Evolutionary conservation across 1,284 basidiomycete genomes (phyloP), one percentile per base, ranked within the genome.

Genomic region (Hymenochaete sp.): DNA sequence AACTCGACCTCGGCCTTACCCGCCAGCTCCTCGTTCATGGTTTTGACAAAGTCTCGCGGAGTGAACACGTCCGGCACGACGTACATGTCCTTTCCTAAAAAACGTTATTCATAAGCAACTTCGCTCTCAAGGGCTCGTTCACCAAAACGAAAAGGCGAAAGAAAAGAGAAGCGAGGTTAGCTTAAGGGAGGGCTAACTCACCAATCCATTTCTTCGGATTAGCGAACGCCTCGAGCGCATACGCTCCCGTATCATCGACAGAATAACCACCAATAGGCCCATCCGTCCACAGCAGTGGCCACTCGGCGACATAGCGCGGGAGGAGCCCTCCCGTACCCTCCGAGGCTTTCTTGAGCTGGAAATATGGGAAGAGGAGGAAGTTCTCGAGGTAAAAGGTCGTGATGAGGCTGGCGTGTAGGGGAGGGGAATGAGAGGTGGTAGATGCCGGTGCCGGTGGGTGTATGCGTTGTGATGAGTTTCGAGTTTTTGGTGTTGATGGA

Each of bases 311-410:
- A 8, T 39, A 39, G 28, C 13, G 4, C 4, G 3, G 16, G 25
- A 2, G 18, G 32, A 13, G 24, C 2, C 24, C 9, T 28, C n/a
- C n/a, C 26, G 13, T 14, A 2, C 26, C 6, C 25, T 13, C 33
- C 3, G 31, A 16, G 22, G 19, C 8, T 39, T 22, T 36, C 38
- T 10, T n/a, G 13, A 32, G 29, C 24, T 39, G 22, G 32, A n/a
- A 32, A 33, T 27, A 35, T 11, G 21, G 28, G 18, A 44, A 31
- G 22, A 19, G 32, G 13, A 48, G 4, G 38, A 56, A 54, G 47
- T 59, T 59, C 37, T 56, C 51, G 9, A 53, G 41, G 44, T 54
- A 59, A 46, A 53, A 53, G n/a, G 55, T 45, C 1, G 57, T 50
- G 33, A 53, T 55, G 21, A 57, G 50, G 28, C 51, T 50, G 18